phyloP scores from a whole-genome alignment of 2,329 filamentous ascomycete genomes.

The Teratosphaeriaceae sp. region DNA sequence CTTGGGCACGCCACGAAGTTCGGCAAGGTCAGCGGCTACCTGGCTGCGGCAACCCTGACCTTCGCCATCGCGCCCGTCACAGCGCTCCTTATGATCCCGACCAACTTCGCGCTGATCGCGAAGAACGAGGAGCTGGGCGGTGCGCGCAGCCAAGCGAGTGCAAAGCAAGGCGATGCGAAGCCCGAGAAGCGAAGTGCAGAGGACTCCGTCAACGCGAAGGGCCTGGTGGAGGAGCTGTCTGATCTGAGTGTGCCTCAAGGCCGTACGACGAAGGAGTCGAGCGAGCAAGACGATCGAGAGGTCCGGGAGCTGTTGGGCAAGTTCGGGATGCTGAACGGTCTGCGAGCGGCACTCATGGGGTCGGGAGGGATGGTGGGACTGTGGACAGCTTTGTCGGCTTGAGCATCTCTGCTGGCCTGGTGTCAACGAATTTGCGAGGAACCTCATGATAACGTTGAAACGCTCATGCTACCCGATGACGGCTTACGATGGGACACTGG shows the following conservation, averaged over 20 bases:
- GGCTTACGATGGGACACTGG: too few relatives aligned
- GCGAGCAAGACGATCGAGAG: conserved; percentile 32
- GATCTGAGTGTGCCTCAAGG: conserved; percentile 23
- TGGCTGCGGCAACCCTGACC: conserved; percentile 17
- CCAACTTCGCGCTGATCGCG: conserved; percentile 24
- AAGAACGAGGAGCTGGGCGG: conserved; percentile 22
- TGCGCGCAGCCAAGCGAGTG: conserved; percentile 15
- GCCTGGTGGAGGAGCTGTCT: conserved; percentile 13
- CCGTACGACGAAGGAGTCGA: conserved; percentile 28
- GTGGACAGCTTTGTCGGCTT: conserved; percentile 10
- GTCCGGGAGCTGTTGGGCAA: conserved; percentile 32
- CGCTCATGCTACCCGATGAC: too few relatives aligned
- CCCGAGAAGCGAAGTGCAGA: conserved; percentile 14
- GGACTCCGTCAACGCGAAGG: conserved; percentile 19
- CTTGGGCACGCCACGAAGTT: conserved; percentile 12
- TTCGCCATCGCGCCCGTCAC: conserved; percentile 21
- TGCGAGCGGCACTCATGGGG: conserved; percentile 19
- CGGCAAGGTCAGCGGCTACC: conserved; percentile 14
- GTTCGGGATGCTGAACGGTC: conserved; percentile 21
- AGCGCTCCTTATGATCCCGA: conserved; percentile 20
- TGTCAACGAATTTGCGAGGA: too few relatives aligned
- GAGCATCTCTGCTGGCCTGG: too few relatives aligned
- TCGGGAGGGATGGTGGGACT: conserved; percentile 21
- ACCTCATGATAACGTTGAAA: too few relatives aligned
- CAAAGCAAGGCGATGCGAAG: conserved; percentile 9